A percentile compares a stretch with the other conserved stretches of the same genome.
Conservation (phyloP, 768 basidiomycete genomes). For the Rhizopogon roseolus region DNA sequence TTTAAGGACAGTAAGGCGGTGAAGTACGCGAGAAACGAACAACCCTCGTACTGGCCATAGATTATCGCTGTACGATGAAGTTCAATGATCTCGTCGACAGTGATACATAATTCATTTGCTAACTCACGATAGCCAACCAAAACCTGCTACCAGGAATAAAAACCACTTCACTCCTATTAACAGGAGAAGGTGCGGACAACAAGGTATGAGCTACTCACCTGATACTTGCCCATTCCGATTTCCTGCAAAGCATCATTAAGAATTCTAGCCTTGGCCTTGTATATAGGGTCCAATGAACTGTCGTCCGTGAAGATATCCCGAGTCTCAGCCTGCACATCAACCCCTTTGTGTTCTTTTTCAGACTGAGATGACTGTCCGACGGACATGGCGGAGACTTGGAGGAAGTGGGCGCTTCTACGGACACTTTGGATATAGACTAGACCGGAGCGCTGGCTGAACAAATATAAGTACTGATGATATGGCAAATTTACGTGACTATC, state of each 20-base stretch:
- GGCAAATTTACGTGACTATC: no score
- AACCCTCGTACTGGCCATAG: slow-evolving; percentile 58
- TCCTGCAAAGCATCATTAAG: slow-evolving; percentile 60
- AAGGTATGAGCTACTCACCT: slow-evolving; percentile 29
- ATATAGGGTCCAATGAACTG: slow-evolving; percentile 44
- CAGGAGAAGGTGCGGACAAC: background rate
- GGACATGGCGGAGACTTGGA: slow-evolving; percentile 15
- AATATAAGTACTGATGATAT: no score
- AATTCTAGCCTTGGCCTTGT: slow-evolving; percentile 51
- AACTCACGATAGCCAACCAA: slow-evolving; percentile 73
- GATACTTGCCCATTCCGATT: slow-evolving; percentile 70
- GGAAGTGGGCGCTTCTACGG: background rate
- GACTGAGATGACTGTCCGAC: slow-evolving; percentile 2
- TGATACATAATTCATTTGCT: background rate
- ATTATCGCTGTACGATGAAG: slow-evolving; percentile 44
- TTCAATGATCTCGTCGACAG: background rate
- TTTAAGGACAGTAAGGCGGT: slow-evolving; percentile 16
- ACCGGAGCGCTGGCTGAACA: no score
- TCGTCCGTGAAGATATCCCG: slow-evolving; percentile 22
- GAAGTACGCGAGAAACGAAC: background rate
- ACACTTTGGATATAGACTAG: no score
- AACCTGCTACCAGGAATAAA: slow-evolving; percentile 63
- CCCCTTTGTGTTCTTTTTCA: slow-evolving; percentile 1
- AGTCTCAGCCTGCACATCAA: slow-evolving; percentile 7
- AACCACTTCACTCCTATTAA: slow-evolving; percentile 38